phyloP scores from a whole-genome alignment of 2,329 filamentous ascomycete genomes.

The Cordyceps militaris region DNA sequence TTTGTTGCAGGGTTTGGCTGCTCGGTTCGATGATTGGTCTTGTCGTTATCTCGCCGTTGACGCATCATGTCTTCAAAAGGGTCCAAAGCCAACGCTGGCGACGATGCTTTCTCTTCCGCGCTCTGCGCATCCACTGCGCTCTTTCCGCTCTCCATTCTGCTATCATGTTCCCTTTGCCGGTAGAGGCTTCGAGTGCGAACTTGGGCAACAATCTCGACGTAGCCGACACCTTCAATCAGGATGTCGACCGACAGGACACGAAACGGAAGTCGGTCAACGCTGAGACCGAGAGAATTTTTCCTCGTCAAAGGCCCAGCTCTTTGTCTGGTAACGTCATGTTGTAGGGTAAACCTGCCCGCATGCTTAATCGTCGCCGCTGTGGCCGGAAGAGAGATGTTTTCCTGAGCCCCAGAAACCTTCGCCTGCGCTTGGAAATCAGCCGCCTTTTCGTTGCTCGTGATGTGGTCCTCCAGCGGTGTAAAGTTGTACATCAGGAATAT shows the following conservation, averaged over 20 bases:
- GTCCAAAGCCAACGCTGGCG: constrained; percentile 10
- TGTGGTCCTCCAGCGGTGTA: constrained; percentile 67
- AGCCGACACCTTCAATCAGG: constrained; percentile 85
- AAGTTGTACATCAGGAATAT: constrained; percentile 81
- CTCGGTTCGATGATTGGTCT: neutral
- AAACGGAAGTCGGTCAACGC: constrained; percentile 67
- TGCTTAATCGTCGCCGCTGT: constrained; percentile 52
- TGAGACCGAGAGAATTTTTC: constrained; percentile 53
- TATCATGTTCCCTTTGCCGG: constrained; percentile 15
- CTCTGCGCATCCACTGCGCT: neutral
- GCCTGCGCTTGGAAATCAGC: constrained; percentile 61
- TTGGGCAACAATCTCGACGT: constrained; percentile 83
- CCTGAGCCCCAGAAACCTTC: constrained; percentile 48
- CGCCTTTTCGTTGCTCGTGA: constrained; percentile 76
- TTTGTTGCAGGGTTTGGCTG: neutral
- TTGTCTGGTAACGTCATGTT: constrained; percentile 75
- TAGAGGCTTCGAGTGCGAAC: constrained; percentile 54
- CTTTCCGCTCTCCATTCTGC: neutral
- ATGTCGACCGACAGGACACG: constrained; percentile 75
- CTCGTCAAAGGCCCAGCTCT: constrained; percentile 68
- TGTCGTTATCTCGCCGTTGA: constrained; percentile 19
- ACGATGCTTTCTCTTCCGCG: constrained; percentile 10
- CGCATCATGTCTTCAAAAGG: constrained; percentile 22
- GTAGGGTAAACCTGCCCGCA: constrained; percentile 69
- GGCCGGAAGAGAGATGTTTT: constrained; percentile 55